Evolutionary conservation across 176 grass and related monocot species (phyloP).

Genomic region (Avena sativa): DNA sequence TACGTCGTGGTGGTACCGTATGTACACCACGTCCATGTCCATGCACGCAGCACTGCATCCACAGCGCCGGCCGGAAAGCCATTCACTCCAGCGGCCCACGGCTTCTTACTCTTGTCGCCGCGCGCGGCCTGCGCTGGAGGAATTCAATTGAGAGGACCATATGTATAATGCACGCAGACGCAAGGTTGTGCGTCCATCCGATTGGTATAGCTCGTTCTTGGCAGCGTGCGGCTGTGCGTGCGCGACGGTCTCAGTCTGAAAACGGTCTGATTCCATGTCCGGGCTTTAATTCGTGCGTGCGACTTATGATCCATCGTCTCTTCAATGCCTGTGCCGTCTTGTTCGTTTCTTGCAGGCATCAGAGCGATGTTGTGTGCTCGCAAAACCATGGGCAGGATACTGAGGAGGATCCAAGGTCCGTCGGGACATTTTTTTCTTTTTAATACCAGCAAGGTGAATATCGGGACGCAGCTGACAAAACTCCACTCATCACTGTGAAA

Average conservation of each 20-base stretch:
- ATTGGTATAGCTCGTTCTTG: not conserved
- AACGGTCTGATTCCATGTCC: not conserved
- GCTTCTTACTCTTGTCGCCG: conserved; percentile 14
- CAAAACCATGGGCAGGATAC: conserved; percentile 17
- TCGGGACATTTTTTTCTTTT: not conserved
- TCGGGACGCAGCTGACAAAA: not conserved
- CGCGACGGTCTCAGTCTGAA: not conserved
- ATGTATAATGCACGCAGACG: not conserved
- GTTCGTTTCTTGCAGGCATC: not conserved
- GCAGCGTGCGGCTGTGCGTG: not conserved
- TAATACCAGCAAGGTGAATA: no score
- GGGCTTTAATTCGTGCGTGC: not conserved
- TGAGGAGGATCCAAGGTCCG: not conserved
- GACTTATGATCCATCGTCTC: not conserved
- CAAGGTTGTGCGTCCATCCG: not conserved
- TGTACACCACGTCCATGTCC: not conserved
- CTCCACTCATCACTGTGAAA: not conserved
- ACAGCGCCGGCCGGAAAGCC: not conserved
- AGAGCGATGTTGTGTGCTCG: not conserved
- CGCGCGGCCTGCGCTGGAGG: not conserved
- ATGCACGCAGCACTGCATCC: conserved; percentile 1
- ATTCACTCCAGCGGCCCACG: conserved; percentile 5
- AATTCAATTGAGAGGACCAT: not conserved
- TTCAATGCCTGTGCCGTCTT: not conserved
- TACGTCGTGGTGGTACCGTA: not conserved